Evolutionary conservation across 2,329 filamentous ascomycete species (phyloP), one percentile per base, ranked within the genome.

Genomic region (Stylonectria norvegica): DNA sequence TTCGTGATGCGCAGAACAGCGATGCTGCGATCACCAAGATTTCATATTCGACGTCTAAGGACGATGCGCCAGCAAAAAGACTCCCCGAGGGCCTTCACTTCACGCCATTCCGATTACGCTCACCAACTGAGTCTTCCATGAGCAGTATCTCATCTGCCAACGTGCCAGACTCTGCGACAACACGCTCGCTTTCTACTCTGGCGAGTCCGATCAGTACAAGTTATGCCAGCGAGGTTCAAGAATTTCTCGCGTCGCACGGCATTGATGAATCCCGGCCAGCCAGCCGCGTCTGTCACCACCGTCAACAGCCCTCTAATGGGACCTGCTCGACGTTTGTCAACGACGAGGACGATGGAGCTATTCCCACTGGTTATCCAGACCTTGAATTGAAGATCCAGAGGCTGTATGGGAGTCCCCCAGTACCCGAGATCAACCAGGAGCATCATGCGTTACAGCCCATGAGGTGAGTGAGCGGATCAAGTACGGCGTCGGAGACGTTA

Each of bases 261-360:
- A 33, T 60, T 10, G 48, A 53, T 7, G 48, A 40, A 1, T 57
- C 60, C n/a, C 47, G 52, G 1, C 49, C 60, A 5, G 30, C 47
- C 5, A 58, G 60, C 42, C 52, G 57, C 14, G 54, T 60, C 37
- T 54, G 56, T 28, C 64, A 66, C 53, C 64, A 66, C 53, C 53
- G 63, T 3, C 59, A 63, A 25, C 52, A 58, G 11, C 56, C 59
- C 0, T 64, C 60, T 0, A 64, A 38, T 16, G 63, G 59, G 2
- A 67, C 64, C 4, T 66, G 64, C 19, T 68, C 63, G 11, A 66
- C 64, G 0, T 65, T 63, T 45, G 60, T 65, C 27, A 65, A 66
- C 25, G 61, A 65, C 20, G 62, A 66, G 6, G 60, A 63, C 23
- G 61, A 65, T 3, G 48, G 49, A 17, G 47, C 47, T 1, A 40